phyloP scores from a whole-genome alignment of 2,329 filamentous ascomycete species.

The Xylaria multiplex region DNA sequence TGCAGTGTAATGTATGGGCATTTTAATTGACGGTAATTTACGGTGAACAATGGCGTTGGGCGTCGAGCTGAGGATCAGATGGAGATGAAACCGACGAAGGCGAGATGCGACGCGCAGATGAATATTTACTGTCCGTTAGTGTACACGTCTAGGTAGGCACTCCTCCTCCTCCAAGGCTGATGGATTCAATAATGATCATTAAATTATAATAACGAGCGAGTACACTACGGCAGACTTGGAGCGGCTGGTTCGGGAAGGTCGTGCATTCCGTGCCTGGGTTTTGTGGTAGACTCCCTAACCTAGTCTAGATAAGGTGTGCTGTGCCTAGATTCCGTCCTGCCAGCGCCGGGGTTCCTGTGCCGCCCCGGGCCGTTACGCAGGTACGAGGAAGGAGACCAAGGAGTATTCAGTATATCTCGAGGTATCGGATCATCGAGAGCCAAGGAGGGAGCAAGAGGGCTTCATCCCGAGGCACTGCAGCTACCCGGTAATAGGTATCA shows the following conservation, averaged over 20 bases:
- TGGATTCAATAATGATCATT: too few relatives aligned
- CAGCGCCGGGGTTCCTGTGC: conserved; percentile 1
- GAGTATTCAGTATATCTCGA: background rate
- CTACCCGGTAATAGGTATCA: background rate
- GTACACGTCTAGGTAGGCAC: too few relatives aligned
- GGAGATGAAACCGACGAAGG: background rate
- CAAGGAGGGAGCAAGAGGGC: background rate
- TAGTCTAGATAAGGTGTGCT: background rate
- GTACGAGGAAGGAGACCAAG: too few relatives aligned
- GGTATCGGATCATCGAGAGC: background rate
- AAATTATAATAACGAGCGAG: too few relatives aligned
- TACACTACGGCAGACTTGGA: background rate
- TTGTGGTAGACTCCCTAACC: background rate
- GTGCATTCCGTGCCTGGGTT: background rate
- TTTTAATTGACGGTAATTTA: background rate
- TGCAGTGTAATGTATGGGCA: too few relatives aligned
- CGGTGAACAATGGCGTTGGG: background rate
- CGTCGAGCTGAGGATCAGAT: conserved; percentile 4
- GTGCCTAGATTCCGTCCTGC: conserved; percentile 5
- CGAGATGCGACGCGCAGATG: background rate
- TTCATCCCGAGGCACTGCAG: background rate
- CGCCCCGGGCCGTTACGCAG: background rate
- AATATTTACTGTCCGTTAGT: background rate
- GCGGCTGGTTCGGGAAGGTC: conserved; percentile 13
- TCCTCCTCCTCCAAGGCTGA: background rate